phyloP scores from a whole-genome alignment of 2,329 filamentous ascomycete genomes.

The Apiospora koreana region DNA sequence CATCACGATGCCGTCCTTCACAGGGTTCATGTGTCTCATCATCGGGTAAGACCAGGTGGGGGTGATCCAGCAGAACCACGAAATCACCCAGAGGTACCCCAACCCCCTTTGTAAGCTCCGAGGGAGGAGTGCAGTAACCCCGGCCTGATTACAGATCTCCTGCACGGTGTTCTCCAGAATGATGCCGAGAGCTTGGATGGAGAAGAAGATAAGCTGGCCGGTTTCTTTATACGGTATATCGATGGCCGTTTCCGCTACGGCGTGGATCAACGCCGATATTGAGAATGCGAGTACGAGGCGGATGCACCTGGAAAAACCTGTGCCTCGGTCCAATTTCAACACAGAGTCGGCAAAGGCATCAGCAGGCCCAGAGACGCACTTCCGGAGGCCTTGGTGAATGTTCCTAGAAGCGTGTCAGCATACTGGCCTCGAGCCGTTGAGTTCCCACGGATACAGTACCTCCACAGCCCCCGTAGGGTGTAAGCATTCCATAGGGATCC shows the following conservation, averaged over 20 bases:
- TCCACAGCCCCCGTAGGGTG: conserved; percentile 9
- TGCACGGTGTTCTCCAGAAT: not conserved
- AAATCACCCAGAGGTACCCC: conserved; percentile 4
- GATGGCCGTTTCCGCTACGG: not conserved
- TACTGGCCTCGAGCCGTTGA: too few relatives aligned
- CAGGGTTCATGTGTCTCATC: not conserved
- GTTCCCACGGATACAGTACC: not conserved
- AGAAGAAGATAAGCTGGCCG: conserved; percentile 6
- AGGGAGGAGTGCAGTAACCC: not conserved
- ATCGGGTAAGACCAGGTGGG: not conserved
- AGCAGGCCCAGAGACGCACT: conserved; percentile 8
- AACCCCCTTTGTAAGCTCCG: not conserved
- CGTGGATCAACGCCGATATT: not conserved
- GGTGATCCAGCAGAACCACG: conserved; percentile 7
- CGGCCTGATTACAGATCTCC: not conserved
- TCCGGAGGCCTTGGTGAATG: conserved; percentile 9
- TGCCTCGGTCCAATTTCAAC: not conserved
- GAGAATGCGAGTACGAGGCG: not conserved
- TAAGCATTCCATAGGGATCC: not conserved
- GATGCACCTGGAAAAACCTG: not conserved
- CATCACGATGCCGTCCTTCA: not conserved
- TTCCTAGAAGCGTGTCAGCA: not conserved
- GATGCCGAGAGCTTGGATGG: not conserved
- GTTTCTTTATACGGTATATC: not conserved
- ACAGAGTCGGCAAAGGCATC: not conserved